phyloP scores from a whole-genome alignment of 2,329 filamentous ascomycete genomes.

The Sclerotinia borealis region DNA sequence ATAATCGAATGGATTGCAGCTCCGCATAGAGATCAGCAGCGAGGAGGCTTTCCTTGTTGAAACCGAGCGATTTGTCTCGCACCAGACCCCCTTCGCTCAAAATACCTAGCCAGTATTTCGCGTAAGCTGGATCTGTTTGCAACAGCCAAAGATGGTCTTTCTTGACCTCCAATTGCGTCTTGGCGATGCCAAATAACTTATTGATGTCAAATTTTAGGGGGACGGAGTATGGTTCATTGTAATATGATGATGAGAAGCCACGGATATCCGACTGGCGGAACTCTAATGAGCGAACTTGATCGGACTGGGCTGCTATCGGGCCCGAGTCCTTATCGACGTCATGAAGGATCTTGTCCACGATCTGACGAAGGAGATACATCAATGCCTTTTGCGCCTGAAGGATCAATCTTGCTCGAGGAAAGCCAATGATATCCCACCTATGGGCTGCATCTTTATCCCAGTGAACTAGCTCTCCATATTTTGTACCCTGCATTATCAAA shows the following conservation, averaged over 20 bases:
- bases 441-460: constrained; percentile 4
- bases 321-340: no score
- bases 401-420: constrained; percentile 5
- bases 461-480: constrained; percentile 4
- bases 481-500: constrained; percentile 6
- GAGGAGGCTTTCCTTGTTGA: neutral
- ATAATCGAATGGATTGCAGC: neutral
- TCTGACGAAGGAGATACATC: no score
- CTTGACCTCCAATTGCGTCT: neutral
- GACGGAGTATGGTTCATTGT: constrained; percentile 12
- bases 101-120: neutral
- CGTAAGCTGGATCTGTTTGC: constrained; percentile 14
- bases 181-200: neutral
- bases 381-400: neutral
- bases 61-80: neutral
- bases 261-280: neutral
- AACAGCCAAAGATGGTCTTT: constrained; percentile 16
- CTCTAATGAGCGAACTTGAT: neutral
- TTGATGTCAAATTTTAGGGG: constrained; percentile 9
- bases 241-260: neutral
- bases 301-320: no score
- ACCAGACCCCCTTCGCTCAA: neutral
- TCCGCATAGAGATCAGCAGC: neutral
- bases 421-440: neutral
- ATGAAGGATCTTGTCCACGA: no score